Evolutionary conservation across 257 asterid species (phyloP), one percentile per base, ranked within the genome.

Genomic region (Solanum sejunctum): DNA sequence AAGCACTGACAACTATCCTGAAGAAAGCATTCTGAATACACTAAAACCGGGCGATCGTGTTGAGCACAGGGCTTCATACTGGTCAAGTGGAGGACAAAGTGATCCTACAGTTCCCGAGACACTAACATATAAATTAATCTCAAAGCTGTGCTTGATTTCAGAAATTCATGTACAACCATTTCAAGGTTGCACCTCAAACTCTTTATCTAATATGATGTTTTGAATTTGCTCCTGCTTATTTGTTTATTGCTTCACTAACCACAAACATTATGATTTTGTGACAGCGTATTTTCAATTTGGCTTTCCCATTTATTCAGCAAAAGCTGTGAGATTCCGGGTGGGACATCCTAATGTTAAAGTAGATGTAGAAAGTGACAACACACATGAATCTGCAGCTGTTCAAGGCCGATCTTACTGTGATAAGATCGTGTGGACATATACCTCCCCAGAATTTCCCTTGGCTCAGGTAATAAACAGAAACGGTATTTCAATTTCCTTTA

Each of bases 221-320:
- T 23, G 66, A 72, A 79, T 28, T 85, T 41, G n/a, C 58, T 69
- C 67, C 41, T 45, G 75, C 85, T 77, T 71, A 21, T 63, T 80
- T 23, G 49, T 70, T 85, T 51, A 15, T 26, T 32, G 20, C 28
- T 80, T 85, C 60, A 75, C 86, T 89, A 92, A 70, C 61, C 56
- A 52, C 15, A 82, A 21, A 47, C 86, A 51, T 86, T 87, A 79
- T 72, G 87, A 51, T 56, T 70, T 84, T 84, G 55, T 80, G 16
- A 45, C 97, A 95, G 98, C 97, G 0, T 92, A 87, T 84, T 95
- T 95, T 88, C 98, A 94, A 94, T 88, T 81, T 55, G 97, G 91
- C 81, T 89, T 87, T 87, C 98, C 98, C 60, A 88, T 95, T 83
- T 95, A 93, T 86, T 95, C 97, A n/a, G 89, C 97, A 43, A 93